These are phyloP conservation scores for Tephrocybe rancida DNA, from an alignment of 768 basidiomycete genomes.

Conservation along the genomic window DNA sequence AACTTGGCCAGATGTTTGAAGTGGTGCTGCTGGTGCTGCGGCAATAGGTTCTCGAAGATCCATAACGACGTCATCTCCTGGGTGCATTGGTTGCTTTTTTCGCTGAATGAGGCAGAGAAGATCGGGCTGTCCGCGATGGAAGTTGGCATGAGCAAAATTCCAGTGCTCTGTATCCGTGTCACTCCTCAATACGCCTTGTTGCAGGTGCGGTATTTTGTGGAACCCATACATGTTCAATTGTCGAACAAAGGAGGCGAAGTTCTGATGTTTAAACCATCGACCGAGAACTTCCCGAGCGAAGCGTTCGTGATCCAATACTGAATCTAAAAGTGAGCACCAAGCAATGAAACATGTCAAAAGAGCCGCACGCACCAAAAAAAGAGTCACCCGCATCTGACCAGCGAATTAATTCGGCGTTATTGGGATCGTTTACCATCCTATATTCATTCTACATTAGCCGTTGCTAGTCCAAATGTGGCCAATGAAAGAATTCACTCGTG, in stretches of 20 bases:
- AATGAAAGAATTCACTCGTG: slow-evolving; percentile 66
- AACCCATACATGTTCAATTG: slow-evolving; percentile 98
- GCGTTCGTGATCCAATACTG: slow-evolving; percentile 92
- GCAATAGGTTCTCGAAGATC: slow-evolving; percentile 31
- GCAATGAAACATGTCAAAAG: not conserved
- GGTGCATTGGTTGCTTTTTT: slow-evolving; percentile 65
- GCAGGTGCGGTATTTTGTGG: slow-evolving; percentile 93
- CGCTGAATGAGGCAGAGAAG: slow-evolving; percentile 86
- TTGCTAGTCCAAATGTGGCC: not conserved
- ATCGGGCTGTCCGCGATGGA: slow-evolving; percentile 87
- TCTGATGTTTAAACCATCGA: slow-evolving; percentile 96
- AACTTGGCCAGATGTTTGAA: slow-evolving; percentile 43
- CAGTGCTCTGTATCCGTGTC: slow-evolving; percentile 82
- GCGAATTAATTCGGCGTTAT: slow-evolving; percentile 81
- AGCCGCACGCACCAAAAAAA: slow-evolving; percentile 70
- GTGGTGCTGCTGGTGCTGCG: slow-evolving; percentile 14
- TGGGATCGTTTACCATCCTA: slow-evolving; percentile 91
- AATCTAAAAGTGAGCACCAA: not conserved
- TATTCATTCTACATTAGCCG: slow-evolving; percentile 1
- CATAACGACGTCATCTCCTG: slow-evolving; percentile 35
- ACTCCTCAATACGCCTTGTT: slow-evolving; percentile 88
- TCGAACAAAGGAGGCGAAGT: slow-evolving; percentile 90
- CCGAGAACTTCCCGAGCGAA: slow-evolving; percentile 90
- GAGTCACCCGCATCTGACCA: slow-evolving; percentile 93
- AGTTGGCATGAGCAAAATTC: slow-evolving; percentile 93